phyloP scores from a whole-genome alignment of 2,329 filamentous ascomycete genomes.

The Verticillium nonalfalfae region DNA sequence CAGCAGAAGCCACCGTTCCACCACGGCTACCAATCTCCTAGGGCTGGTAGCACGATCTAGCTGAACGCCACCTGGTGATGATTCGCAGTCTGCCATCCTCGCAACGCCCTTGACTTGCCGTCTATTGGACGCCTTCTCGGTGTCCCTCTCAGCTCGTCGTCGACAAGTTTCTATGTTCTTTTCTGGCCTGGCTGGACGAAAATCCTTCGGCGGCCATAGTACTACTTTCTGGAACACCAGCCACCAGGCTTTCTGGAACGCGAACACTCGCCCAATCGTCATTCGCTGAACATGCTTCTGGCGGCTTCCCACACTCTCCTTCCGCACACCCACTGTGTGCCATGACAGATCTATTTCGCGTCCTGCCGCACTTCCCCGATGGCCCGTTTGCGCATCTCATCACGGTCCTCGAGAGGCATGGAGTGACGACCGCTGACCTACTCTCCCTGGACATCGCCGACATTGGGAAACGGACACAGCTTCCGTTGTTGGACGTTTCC shows the following conservation, averaged over 20 bases:
- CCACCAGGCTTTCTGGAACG: no score
- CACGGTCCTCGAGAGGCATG: slow-evolving; percentile 70
- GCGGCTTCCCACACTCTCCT: not conserved
- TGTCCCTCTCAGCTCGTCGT: not conserved
- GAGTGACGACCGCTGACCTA: slow-evolving; percentile 75
- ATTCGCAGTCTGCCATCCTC: not conserved
- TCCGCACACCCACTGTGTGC: slow-evolving; percentile 8
- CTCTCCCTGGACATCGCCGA: slow-evolving; percentile 77
- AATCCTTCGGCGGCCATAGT: no score
- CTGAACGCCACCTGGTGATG: not conserved
- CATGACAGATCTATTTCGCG: slow-evolving; percentile 82
- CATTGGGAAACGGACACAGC: slow-evolving; percentile 76
- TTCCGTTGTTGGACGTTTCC: slow-evolving; percentile 76
- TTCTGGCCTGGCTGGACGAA: not conserved
- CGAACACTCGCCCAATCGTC: not conserved
- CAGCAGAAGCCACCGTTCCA: not conserved
- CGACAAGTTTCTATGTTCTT: not conserved
- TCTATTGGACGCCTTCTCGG: not conserved
- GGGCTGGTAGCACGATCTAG: not conserved
- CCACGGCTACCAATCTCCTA: not conserved
- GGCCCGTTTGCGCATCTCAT: slow-evolving; percentile 68
- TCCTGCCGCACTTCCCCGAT: slow-evolving; percentile 74
- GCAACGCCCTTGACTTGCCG: not conserved
- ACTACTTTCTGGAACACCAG: no score
- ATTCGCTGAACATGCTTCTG: not conserved